Evolutionary conservation across 225 moss, liverwort and hornwort genomes (phyloP).

Genomic region (Bryoerythrophyllum caledonicum): DNA sequence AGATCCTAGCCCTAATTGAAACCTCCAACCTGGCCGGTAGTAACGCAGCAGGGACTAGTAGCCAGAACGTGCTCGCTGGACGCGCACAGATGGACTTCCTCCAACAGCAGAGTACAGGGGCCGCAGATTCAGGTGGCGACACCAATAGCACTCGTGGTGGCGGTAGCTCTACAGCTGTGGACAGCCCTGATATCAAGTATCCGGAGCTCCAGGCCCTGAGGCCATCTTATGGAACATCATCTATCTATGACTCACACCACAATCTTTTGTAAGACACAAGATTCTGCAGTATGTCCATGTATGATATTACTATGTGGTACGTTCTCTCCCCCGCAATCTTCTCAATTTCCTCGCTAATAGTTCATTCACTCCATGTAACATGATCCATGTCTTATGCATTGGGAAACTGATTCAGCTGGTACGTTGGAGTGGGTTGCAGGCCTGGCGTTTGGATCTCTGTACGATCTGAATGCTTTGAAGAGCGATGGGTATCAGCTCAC

Average conservation of each 20-base stretch:
- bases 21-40: slow-evolving; percentile 51
- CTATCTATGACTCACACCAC: slow-evolving; percentile 83
- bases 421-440: slow-evolving; percentile 38
- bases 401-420: neutral
- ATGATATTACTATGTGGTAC: slow-evolving; percentile 54
- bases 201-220: slow-evolving; percentile 82
- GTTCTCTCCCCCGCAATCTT: slow-evolving; percentile 29
- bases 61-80: slow-evolving; percentile 45
- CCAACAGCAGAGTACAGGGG: slow-evolving; percentile 65
- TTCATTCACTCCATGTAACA: neutral
- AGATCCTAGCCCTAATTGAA: slow-evolving; percentile 64
- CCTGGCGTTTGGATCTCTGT: slow-evolving; percentile 22
- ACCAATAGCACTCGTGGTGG: slow-evolving; percentile 67
- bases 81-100: slow-evolving; percentile 77
- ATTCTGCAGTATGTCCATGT: slow-evolving; percentile 45
- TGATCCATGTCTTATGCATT: neutral
- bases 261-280: slow-evolving; percentile 77
- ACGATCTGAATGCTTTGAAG: slow-evolving; percentile 22
- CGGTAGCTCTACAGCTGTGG: slow-evolving; percentile 32
- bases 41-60: slow-evolving; percentile 27
- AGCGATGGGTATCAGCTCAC: slow-evolving; percentile 15
- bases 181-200: slow-evolving; percentile 81
- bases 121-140: slow-evolving; percentile 59
- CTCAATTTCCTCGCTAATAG: neutral
- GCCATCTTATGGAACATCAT: slow-evolving; percentile 67